Base-by-base conservation (phyloP, 2,329 filamentous ascomycete species). In the Pseudogymnoascus destructans region DNA sequence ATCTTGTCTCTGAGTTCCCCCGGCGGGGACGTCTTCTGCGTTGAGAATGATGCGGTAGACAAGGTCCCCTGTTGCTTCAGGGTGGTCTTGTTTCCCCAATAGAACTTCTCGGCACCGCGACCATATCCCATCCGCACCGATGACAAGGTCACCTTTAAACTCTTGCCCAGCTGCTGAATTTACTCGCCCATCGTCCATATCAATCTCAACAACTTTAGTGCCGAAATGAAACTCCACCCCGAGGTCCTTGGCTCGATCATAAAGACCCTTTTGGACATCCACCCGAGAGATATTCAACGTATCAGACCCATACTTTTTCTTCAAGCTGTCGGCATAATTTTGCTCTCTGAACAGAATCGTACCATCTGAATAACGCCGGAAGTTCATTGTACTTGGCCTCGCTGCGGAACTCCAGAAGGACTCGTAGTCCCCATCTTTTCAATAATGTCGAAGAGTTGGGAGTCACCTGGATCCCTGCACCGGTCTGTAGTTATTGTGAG, bases 1-100 rank as follows among this genome's bases (percentile, higher is more conserved):
- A 86, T 76, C 71, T 79, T 79, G 0, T 74, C 71, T 15, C 71
- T 70, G 3, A 86, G 67, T 33, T 77, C 73, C 0, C 0, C 75
- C 70, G 0, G 10, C 70, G 0, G 70, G 62, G 1, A 85, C 73
- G 27, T 82, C 72, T 6, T 79, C 74, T 0, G 77, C 65, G 0
- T 71, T 67, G 2, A 86, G 70, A 0, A 84, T 77, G 32, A 86
- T 78, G 1, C 83, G 74, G 64, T 85, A 87, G 1, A 82, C 84
- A 11, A 86, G 67, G 65, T 87, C 83, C 1, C 57, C 57, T 11
- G 57, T 58, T 4, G 55, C 52, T 25, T 55, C 52, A 1, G 23
- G 23, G 17, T 38, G 11, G 19, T 57, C 46, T n/a, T 46, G 19
- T 6, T 57, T 36, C 5, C 42, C 32, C 17, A 61, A 13, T 7